These are phyloP conservation scores for Malus hybrid DNA, from an alignment of 331 rosid genomes.

Conservation along the genomic window DNA sequence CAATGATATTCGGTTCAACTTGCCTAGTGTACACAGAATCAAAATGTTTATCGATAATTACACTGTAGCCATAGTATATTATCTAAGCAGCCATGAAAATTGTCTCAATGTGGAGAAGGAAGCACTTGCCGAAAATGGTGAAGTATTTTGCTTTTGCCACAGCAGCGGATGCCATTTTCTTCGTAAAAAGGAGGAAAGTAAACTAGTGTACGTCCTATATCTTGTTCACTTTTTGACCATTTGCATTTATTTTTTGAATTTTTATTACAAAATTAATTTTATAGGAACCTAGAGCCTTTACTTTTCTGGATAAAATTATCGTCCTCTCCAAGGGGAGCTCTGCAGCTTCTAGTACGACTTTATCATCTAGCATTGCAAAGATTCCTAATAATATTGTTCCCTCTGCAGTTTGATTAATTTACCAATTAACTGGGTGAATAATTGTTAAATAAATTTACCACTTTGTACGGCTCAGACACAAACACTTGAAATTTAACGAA, in stretches of 20 bases:
- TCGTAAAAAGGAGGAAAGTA: not conserved
- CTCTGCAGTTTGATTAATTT: no score
- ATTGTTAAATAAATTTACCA: not conserved
- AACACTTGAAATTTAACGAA: not conserved
- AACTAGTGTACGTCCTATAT: not conserved
- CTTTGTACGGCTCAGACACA: not conserved
- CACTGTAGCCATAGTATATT: no score
- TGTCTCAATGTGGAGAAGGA: not conserved
- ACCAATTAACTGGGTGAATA: not conserved
- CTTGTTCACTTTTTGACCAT: conserved; percentile 24
- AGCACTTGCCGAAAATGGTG: not conserved
- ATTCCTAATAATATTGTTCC: not conserved
- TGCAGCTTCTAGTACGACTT: not conserved
- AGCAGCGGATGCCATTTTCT: not conserved
- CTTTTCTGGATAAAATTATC: not conserved
- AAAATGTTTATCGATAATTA: no score
- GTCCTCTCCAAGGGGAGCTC: not conserved
- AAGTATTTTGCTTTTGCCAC: not conserved
- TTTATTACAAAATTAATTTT: not conserved
- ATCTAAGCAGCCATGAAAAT: no score
- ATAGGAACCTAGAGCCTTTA: not conserved
- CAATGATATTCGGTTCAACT: no score
- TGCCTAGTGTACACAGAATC: not conserved
- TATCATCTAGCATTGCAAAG: not conserved
- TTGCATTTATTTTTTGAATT: not conserved